Evolutionary conservation across 202 grass and related monocot genomes (phyloP).

Genomic region (Musa balbisiana): DNA sequence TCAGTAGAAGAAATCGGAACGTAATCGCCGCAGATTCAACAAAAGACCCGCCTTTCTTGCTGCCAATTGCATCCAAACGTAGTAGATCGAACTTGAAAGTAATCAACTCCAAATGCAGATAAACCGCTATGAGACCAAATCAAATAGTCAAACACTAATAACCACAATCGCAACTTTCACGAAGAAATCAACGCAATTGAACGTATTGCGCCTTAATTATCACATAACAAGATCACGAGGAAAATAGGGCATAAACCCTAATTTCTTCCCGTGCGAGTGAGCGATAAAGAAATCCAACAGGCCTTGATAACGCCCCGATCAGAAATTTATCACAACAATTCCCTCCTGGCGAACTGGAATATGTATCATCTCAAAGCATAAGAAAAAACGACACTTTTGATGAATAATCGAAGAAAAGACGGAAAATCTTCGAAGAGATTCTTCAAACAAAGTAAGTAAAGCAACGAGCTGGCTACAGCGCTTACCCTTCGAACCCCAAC

Average conservation of each 20-base stretch:
- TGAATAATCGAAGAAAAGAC: neutral
- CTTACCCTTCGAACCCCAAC: neutral
- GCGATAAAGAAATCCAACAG: neutral
- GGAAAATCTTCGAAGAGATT: neutral
- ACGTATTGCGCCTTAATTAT: neutral
- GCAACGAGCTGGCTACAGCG: neutral
- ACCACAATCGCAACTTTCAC: neutral
- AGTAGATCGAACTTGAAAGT: neutral
- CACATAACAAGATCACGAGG: neutral
- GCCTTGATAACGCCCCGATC: neutral
- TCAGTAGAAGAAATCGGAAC: neutral
- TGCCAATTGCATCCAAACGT: neutral
- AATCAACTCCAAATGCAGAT: constrained; percentile 5
- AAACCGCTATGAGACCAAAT: neutral
- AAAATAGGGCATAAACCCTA: constrained; percentile 4
- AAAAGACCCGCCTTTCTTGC: neutral
- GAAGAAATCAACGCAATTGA: neutral
- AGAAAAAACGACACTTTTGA: neutral
- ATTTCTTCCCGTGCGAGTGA: neutral
- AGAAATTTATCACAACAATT: neutral
- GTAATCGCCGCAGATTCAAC: neutral
- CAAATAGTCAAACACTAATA: neutral
- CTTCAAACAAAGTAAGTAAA: neutral
- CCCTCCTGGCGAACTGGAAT: neutral
- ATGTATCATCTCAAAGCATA: neutral